A percentile compares a stretch with the other conserved stretches of the same genome.
Conservation (phyloP, 2,329 filamentous ascomycete genomes). For the Neofusicoccum sp. region DNA sequence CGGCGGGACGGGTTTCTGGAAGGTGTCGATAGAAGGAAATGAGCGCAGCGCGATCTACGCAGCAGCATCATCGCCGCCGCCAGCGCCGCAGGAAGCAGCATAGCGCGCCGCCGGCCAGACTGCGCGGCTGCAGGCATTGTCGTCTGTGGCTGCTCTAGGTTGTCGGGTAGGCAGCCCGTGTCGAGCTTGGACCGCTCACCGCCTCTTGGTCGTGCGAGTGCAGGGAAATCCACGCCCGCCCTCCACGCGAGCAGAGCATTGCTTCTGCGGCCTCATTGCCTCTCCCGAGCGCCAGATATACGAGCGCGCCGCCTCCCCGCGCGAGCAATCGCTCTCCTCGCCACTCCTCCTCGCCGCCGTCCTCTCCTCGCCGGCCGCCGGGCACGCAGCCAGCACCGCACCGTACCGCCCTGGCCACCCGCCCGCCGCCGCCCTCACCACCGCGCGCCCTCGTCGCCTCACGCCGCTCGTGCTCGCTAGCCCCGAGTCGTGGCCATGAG, state of each 20-base stretch:
- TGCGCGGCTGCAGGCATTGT: conserved; percentile 3
- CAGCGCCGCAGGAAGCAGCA: neutral
- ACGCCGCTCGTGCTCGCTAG: conserved; percentile 9
- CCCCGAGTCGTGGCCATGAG: conserved; percentile 18
- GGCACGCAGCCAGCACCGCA: neutral
- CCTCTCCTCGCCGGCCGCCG: neutral
- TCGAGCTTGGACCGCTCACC: conserved; percentile 10
- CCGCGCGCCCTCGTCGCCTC: conserved; percentile 3
- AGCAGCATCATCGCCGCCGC: neutral
- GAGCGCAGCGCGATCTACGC: conserved; percentile 2
- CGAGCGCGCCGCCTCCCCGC: neutral
- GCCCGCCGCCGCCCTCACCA: neutral
- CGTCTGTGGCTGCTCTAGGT: conserved; percentile 14
- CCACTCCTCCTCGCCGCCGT: neutral
- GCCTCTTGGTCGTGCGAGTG: conserved; percentile 12
- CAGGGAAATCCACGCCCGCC: conserved; percentile 11
- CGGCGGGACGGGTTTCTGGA: conserved; percentile 2
- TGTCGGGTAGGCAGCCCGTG: conserved; percentile 14
- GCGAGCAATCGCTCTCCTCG: neutral
- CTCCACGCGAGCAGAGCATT: conserved; percentile 14
- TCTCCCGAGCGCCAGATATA: conserved; percentile 2
- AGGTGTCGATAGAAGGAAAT: conserved; percentile 3
- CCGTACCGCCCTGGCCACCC: conserved; percentile 10
- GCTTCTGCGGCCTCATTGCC: neutral
- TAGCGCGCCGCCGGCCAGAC: neutral